phyloP scores from a whole-genome alignment of 1,139 yeast species.

The Tardiomyces depauwii region DNA sequence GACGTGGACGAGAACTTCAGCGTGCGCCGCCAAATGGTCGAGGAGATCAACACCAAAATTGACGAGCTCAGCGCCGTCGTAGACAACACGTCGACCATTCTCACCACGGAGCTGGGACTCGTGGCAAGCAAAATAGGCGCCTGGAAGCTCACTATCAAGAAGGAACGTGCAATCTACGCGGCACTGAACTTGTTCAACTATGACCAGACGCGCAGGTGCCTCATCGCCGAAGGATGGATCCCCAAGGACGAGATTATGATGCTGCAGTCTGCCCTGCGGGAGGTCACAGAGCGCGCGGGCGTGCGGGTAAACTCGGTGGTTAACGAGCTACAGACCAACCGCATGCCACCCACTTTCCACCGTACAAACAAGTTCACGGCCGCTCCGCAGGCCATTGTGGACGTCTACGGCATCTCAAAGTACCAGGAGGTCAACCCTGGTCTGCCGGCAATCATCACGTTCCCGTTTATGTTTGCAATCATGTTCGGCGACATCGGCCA shows the following conservation, averaged over 20 bases:
- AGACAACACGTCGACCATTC: slow-evolving; percentile 55
- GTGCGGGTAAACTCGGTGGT: slow-evolving; percentile 52
- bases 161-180: slow-evolving; percentile 68
- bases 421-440: slow-evolving; percentile 97
- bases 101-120: slow-evolving; percentile 64
- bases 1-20: slow-evolving; percentile 50
- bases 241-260: slow-evolving; percentile 44
- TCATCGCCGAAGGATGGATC: slow-evolving; percentile 98
- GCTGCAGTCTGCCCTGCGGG: slow-evolving; percentile 38
- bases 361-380: slow-evolving; percentile 82
- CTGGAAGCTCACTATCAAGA: slow-evolving; percentile 54
- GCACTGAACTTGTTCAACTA: slow-evolving; percentile 73
- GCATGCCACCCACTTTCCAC: slow-evolving; percentile 90
- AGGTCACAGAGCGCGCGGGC: slow-evolving; percentile 47
- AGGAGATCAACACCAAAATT: slow-evolving; percentile 46
- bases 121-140: slow-evolving; percentile 59
- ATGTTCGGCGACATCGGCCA: slow-evolving; percentile 99
- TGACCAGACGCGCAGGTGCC: slow-evolving; percentile 73
- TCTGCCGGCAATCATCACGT: slow-evolving; percentile 84
- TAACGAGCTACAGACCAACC: slow-evolving; percentile 67
- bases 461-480: slow-evolving; percentile 97
- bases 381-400: slow-evolving; percentile 88
- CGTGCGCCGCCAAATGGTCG: slow-evolving; percentile 47
- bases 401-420: slow-evolving; percentile 89
- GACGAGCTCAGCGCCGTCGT: slow-evolving; percentile 59